phyloP scores from a whole-genome alignment of 176 grass and related monocot genomes.

The Ananas comosus region DNA sequence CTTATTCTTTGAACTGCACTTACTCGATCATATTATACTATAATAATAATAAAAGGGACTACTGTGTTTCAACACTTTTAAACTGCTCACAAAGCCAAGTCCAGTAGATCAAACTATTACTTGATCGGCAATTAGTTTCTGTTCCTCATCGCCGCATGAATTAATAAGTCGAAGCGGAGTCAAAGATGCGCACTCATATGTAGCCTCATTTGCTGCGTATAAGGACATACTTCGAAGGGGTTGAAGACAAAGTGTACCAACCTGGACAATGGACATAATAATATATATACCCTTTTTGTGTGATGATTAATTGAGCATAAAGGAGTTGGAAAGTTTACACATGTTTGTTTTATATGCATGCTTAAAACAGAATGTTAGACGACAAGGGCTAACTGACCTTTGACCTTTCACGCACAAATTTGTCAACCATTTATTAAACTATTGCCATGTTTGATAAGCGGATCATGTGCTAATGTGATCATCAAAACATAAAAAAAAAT shows the following conservation, averaged over 20 bases:
- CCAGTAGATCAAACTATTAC: neutral
- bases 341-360: neutral
- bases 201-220: neutral
- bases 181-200: neutral
- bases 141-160: neutral
- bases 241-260: neutral
- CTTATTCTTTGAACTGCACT: neutral
- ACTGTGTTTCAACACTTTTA: neutral
- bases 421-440: slow-evolving; percentile 5
- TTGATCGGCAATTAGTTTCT: neutral
- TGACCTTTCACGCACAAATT: neutral
- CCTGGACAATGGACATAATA: neutral
- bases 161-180: neutral
- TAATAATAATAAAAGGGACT: neutral
- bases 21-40: too few relatives aligned
- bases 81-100: neutral
- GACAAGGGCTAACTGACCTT: neutral
- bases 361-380: neutral
- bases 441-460: neutral
- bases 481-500: neutral
- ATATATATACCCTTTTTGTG: neutral
- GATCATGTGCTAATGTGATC: neutral
- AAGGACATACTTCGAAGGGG: neutral
- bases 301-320: neutral
- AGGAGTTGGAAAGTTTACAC: neutral